Base-by-base conservation (phyloP, 176 grass and related monocot species). In the Pontederia paniculata region DNA sequence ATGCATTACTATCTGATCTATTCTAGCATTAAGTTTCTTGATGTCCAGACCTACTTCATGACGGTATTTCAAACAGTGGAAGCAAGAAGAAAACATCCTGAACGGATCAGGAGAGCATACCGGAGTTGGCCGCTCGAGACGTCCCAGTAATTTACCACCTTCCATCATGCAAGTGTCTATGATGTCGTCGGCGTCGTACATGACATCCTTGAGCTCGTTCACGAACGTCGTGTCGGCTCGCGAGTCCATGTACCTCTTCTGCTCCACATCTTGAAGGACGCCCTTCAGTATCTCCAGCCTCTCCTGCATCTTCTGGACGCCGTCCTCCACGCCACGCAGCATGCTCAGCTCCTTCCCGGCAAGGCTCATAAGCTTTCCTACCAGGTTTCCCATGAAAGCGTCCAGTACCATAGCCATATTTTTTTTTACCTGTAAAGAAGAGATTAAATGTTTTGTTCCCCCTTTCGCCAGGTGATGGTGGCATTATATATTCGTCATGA, bases 21-120 rank as follows among this genome's bases (percentile, higher is more conserved):
- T 75, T 65, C 73, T 74, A 17, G 62, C 46, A 17, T 80, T 83
- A 51, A 89, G 67, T 46, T 80, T 61, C 62, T 65, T 60, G 21
- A 95, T 80, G 37, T 68, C 72, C 65, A 63, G 63, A 1, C 76
- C 75, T 15, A 95, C 80, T 20, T 95, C 84, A 43, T 83, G 78
- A n/a, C 56, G 78, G 66, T 79, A 83, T 58, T 80, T 85, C 0
- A 55, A 48, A 9, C 51, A 57, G 0, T 17, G 28, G 1, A 53
- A n/a, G 2, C 18, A 64, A 57, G 19, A 57, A 13, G 54, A 84
- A 80, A 70, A 73, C 83, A 89, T 85, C 9, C 60, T 59, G 47
- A 82, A 75, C 3, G 28, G 28, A 37, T 37, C 28, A 8, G 66
- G 53, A 58, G 66, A 80, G 0, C 85, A 66, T 28, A 70, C 67